Evolutionary conservation across 225 moss, liverwort and hornwort species (phyloP).

Genomic region (Thuidium tamariscinum): DNA sequence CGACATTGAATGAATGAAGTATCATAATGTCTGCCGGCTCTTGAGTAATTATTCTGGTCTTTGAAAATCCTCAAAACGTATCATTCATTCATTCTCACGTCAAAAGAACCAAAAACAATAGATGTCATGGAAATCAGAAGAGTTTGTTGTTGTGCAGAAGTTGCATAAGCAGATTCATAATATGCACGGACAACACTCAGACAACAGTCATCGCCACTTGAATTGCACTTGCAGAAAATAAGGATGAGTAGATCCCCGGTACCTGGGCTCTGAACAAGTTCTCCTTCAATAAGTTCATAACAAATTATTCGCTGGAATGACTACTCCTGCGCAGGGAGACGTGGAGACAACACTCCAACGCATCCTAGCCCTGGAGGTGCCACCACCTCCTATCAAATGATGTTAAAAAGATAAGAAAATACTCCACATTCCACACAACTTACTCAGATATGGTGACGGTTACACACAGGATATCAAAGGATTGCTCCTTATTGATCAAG

Average conservation of each 20-base stretch:
- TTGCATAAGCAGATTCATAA: not conserved
- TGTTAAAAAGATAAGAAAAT: not conserved
- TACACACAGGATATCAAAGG: slow-evolving; percentile 55
- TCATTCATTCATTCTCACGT: not conserved
- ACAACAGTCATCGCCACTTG: not conserved
- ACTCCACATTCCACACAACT: not conserved
- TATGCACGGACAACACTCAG: not conserved
- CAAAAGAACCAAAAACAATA: not conserved
- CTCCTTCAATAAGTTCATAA: not conserved
- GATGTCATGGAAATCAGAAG: not conserved
- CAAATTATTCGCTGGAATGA: not conserved
- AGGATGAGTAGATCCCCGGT: not conserved
- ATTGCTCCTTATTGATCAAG: slow-evolving; percentile 51
- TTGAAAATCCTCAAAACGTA: not conserved
- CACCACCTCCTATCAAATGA: not conserved
- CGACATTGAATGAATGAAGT: not conserved
- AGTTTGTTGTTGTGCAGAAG: too few relatives aligned
- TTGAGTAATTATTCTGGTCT: not conserved
- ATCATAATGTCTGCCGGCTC: not conserved
- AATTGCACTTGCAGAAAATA: not conserved
- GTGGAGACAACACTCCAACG: slow-evolving; percentile 55
- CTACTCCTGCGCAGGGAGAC: slow-evolving; percentile 22
- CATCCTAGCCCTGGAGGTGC: slow-evolving; percentile 50
- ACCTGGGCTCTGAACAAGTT: not conserved
- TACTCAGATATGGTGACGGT: not conserved